phyloP scores from a whole-genome alignment of 2,329 filamentous ascomycete genomes.

The Ceratocystis destructans region DNA sequence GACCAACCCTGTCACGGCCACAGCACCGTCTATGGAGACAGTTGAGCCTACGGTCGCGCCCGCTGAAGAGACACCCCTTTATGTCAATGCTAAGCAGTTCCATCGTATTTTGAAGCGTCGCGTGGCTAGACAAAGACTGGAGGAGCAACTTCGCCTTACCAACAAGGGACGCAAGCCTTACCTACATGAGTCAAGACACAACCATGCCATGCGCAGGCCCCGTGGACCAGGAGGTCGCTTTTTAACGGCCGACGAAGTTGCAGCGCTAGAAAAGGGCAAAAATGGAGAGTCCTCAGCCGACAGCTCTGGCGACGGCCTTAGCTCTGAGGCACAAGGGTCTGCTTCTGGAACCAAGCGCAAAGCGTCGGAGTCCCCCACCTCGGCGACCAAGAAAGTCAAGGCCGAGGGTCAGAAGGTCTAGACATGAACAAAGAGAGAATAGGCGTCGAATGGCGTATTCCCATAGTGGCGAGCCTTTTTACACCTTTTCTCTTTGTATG shows the following conservation, averaged over 20 bases:
- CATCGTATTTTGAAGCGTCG: constrained; percentile 91
- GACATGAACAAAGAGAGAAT: constrained; percentile 20
- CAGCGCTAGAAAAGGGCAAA: constrained; percentile 34
- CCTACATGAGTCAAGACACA: constrained; percentile 91
- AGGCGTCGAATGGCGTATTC: not conserved
- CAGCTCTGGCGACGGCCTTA: constrained; percentile 21
- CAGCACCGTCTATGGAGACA: constrained; percentile 64
- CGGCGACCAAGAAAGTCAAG: constrained; percentile 44
- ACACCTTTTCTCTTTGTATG: not conserved
- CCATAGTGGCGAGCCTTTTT: not conserved
- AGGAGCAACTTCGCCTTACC: constrained; percentile 81
- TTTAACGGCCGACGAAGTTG: constrained; percentile 89
- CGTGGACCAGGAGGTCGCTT: constrained; percentile 90
- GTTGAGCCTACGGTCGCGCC: constrained; percentile 46
- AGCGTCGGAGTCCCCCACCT: constrained; percentile 36
- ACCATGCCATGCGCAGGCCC: constrained; percentile 92
- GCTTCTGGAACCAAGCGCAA: constrained; percentile 44
- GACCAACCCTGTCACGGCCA: constrained; percentile 60
- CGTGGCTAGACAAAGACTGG: constrained; percentile 81
- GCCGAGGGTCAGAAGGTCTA: constrained; percentile 30
- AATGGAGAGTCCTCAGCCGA: constrained; percentile 23
- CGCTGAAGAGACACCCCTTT: constrained; percentile 83
- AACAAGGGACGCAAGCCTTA: constrained; percentile 96
- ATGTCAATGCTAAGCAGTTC: constrained; percentile 98
- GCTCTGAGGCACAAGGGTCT: constrained; percentile 21